A percentile compares a stretch with the other conserved stretches of the same genome.
Conservation (phyloP, 371 early-diverging fungal genomes). For the Mucor sp. region DNA sequence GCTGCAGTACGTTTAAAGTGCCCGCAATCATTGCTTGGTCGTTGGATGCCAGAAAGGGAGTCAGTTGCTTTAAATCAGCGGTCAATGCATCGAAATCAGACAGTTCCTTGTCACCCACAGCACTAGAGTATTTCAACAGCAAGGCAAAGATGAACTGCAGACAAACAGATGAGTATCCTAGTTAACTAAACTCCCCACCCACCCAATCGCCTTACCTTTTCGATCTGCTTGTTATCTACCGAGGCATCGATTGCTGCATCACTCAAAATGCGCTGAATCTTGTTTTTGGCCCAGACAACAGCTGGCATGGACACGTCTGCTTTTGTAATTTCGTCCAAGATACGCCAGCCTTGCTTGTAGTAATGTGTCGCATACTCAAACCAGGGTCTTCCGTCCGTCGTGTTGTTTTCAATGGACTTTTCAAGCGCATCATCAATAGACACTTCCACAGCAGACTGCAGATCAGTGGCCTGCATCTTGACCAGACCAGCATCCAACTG, state of each 20-base stretch:
- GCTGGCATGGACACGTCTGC: constrained; percentile 23
- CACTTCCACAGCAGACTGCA: constrained; percentile 34
- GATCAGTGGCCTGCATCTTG: neutral
- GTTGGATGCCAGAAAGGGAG: constrained; percentile 10
- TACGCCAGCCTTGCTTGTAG: constrained; percentile 64
- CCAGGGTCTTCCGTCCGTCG: constrained; percentile 57
- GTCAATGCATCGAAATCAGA: neutral
- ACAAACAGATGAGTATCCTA: neutral
- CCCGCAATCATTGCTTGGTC: constrained; percentile 8
- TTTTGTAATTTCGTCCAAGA: constrained; percentile 53
- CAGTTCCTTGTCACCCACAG: constrained; percentile 1
- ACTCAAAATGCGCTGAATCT: constrained; percentile 1
- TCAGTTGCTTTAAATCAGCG: constrained; percentile 13
- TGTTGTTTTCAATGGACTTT: constrained; percentile 32
- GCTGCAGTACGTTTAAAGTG: constrained; percentile 24
- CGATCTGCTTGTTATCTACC: neutral
- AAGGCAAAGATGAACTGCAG: constrained; percentile 13
- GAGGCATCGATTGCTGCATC: neutral
- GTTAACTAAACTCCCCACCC: no score
- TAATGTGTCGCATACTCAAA: constrained; percentile 63
- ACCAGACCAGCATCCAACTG: constrained; percentile 6
- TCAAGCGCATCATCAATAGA: constrained; percentile 29
- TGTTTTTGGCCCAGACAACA: constrained; percentile 29
- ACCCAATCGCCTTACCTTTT: constrained; percentile 23
- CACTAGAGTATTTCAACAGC: constrained; percentile 17